Evolutionary conservation across 805 yeast species (phyloP).

Genomic region (Saccharomyces paradoxus): DNA sequence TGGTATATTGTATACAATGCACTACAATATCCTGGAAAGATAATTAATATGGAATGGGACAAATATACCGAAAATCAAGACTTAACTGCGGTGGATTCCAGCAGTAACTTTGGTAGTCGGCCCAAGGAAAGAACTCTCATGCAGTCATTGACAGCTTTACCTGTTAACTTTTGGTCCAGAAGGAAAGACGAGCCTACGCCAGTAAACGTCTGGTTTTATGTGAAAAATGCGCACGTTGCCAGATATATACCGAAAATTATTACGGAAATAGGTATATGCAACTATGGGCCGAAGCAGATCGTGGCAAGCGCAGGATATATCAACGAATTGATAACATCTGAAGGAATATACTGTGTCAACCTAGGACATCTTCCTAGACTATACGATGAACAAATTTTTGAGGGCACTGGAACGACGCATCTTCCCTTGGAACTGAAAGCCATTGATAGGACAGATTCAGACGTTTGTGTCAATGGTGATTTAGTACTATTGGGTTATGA

Average conservation of each 20-base stretch:
- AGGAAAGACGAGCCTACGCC: constrained; percentile 9
- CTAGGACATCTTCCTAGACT: constrained; percentile 12
- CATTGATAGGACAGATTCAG: constrained; percentile 13
- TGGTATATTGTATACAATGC: constrained; percentile 17
- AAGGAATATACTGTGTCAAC: constrained; percentile 18
- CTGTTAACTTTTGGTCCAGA: constrained; percentile 1
- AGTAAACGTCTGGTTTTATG: constrained; percentile 16
- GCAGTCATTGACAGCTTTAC: neutral
- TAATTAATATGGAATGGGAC: constrained; percentile 7
- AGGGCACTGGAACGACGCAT: constrained; percentile 10
- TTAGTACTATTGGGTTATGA: constrained; percentile 21
- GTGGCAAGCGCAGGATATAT: constrained; percentile 10
- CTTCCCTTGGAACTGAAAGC: constrained; percentile 17
- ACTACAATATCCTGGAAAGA: constrained; percentile 4
- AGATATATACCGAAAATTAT: constrained; percentile 9
- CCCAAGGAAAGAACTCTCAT: neutral
- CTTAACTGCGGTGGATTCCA: constrained; percentile 4
- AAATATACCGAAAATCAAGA: neutral
- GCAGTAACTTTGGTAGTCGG: neutral
- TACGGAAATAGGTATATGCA: constrained; percentile 11
- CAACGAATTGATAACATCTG: constrained; percentile 15
- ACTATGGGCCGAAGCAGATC: constrained; percentile 7
- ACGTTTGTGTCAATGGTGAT: constrained; percentile 23
- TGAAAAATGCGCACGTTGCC: constrained; percentile 10
- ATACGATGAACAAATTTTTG: constrained; percentile 1